Evolutionary conservation across 202 grass and related monocot genomes (phyloP).

Genomic region (Carex arenaria): DNA sequence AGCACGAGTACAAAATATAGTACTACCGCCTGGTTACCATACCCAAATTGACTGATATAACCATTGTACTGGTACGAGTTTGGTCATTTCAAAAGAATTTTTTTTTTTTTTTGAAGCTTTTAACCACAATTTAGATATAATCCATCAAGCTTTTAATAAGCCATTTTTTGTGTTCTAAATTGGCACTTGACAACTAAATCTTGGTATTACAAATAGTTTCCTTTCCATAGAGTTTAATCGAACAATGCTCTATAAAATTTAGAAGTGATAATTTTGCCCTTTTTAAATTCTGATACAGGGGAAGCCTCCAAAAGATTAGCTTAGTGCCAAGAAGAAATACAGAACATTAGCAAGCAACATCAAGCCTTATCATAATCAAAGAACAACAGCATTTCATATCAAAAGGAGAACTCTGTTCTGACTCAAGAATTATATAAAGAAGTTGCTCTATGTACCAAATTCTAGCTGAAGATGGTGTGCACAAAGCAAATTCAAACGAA

Average conservation of each 20-base stretch:
- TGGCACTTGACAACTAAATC: not conserved
- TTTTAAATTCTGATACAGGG: conserved; percentile 46
- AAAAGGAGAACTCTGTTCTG: conserved; percentile 13
- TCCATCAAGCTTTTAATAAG: not conserved
- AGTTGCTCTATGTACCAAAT: conserved; percentile 46
- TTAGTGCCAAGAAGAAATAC: conserved; percentile 79
- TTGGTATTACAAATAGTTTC: not conserved
- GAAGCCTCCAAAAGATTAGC: conserved; percentile 67
- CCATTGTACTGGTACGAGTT: not conserved
- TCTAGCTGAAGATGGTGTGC: conserved; percentile 29
- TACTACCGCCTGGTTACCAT: not conserved
- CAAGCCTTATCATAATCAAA: conserved; percentile 36
- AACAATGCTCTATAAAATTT: not conserved
- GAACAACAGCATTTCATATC: conserved; percentile 18
- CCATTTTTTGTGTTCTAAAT: not conserved
- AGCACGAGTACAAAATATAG: conserved; percentile 42
- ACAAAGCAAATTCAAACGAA: conserved; percentile 8
- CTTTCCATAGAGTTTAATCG: no score
- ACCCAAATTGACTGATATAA: not conserved
- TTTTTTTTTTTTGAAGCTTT: not conserved
- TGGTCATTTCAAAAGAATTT: no score
- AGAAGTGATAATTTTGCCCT: not conserved
- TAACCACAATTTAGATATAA: not conserved
- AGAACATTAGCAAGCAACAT: conserved; percentile 54
- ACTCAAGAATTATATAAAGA: conserved; percentile 23